These are phyloP conservation scores for Penicillium italicum DNA, from an alignment of 2,329 filamentous ascomycete genomes.

Conservation along the genomic window DNA sequence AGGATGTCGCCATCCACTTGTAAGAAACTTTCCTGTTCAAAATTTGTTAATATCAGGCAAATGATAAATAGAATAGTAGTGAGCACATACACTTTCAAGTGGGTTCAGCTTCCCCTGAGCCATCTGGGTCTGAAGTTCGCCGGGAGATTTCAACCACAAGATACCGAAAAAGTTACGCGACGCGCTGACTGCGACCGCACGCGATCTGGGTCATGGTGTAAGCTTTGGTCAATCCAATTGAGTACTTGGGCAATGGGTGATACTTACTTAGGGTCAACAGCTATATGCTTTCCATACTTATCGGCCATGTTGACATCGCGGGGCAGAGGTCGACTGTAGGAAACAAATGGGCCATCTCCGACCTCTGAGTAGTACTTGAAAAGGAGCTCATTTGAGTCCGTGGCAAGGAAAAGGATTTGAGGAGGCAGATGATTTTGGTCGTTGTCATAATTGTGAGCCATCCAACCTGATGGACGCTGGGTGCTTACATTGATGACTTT, in stretches of 20 bases:
- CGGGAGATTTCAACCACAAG: slow-evolving; percentile 63
- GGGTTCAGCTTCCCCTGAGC: slow-evolving; percentile 51
- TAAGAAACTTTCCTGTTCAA: slow-evolving; percentile 45
- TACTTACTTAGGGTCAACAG: slow-evolving; percentile 72
- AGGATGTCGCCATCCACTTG: slow-evolving; percentile 69
- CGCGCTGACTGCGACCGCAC: slow-evolving; percentile 65
- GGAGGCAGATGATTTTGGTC: slow-evolving; percentile 55
- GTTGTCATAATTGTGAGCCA: not conserved
- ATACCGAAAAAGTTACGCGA: slow-evolving; percentile 68
- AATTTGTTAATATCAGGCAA: not conserved
- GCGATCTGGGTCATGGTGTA: slow-evolving; percentile 37
- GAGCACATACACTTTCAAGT: slow-evolving; percentile 52
- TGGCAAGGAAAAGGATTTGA: slow-evolving; percentile 74
- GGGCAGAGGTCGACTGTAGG: slow-evolving; percentile 58
- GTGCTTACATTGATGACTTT: slow-evolving; percentile 64
- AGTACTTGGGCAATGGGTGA: not conserved
- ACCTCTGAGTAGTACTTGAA: slow-evolving; percentile 66
- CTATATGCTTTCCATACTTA: slow-evolving; percentile 63
- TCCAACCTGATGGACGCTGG: slow-evolving; percentile 27
- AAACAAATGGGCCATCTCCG: slow-evolving; percentile 56
- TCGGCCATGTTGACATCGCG: slow-evolving; percentile 52
- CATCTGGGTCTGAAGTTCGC: slow-evolving; percentile 52
- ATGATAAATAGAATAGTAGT: not conserved
- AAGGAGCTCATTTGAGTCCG: slow-evolving; percentile 68
- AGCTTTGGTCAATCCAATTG: not conserved